A percentile compares a stretch with the other conserved stretches of the same genome.
Conservation (phyloP, 1,139 yeast genomes). For the Candida glucosophila region DNA sequence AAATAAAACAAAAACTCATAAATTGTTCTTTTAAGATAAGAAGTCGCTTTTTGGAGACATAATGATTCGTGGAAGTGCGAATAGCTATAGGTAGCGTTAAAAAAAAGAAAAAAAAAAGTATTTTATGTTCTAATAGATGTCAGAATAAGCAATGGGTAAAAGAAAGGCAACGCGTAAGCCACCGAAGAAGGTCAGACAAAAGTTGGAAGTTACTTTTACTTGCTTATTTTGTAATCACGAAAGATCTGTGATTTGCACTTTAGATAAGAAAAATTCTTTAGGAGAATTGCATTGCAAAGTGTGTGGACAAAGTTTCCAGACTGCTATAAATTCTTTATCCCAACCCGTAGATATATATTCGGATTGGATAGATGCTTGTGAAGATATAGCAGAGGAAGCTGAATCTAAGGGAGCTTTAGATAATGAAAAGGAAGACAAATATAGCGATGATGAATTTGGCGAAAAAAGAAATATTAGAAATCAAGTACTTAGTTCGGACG, state of each 20-base stretch:
- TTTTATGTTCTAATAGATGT: too few relatives aligned
- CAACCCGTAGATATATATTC: constrained; percentile 93
- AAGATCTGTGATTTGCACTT: constrained; percentile 75
- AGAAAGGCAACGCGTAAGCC: constrained; percentile 89
- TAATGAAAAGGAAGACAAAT: constrained; percentile 21
- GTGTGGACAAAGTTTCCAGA: constrained; percentile 91
- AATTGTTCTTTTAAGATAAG: neutral
- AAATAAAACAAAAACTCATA: constrained; percentile 3
- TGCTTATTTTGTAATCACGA: constrained; percentile 96
- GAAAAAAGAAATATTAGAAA: constrained; percentile 9
- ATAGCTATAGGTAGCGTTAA: too few relatives aligned
- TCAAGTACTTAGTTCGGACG: constrained; percentile 19
- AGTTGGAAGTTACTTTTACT: constrained; percentile 76
- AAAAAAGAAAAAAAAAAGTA: too few relatives aligned
- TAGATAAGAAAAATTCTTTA: constrained; percentile 80
- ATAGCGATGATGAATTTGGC: constrained; percentile 31
- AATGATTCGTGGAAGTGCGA: too few relatives aligned
- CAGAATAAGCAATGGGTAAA: constrained; percentile 58
- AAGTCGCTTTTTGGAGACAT: too few relatives aligned
- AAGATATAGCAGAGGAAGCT: constrained; percentile 76
- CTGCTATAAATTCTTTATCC: constrained; percentile 72
- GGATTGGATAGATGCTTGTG: constrained; percentile 99
- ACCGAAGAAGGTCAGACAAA: constrained; percentile 67
- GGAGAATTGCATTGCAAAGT: constrained; percentile 87
- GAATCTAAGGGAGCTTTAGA: constrained; percentile 15